Evolutionary conservation across 768 basidiomycete genomes (phyloP).

Genomic region (Tephrocybe sp.): DNA sequence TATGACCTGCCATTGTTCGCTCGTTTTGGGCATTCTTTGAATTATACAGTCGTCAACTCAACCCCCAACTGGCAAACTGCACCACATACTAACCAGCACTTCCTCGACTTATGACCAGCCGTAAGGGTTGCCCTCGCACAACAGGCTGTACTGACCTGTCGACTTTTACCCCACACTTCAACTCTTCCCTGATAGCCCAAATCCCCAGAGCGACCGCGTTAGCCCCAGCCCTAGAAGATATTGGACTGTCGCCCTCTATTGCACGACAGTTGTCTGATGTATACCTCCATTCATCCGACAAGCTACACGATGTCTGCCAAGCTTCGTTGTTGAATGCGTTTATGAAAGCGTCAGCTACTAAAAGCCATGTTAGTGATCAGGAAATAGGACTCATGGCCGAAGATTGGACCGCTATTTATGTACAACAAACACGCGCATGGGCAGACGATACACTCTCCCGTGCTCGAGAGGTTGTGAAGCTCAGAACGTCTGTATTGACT

Average conservation of each 20-base stretch:
- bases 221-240: neutral
- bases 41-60: too few species aligned
- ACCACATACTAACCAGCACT: too few species aligned
- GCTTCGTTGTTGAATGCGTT: conserved; percentile 3
- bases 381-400: neutral
- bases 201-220: conserved; percentile 4
- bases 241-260: neutral
- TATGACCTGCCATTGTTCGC: too few species aligned
- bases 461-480: conserved; percentile 2
- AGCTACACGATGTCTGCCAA: conserved; percentile 5
- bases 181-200: neutral
- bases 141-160: neutral
- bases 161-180: too few species aligned
- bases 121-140: too few species aligned
- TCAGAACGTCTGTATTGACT: neutral
- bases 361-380: neutral
- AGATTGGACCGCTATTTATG: neutral
- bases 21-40: too few species aligned
- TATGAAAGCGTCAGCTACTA: neutral
- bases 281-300: conserved; percentile 4
- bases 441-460: conserved; percentile 2
- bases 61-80: too few species aligned
- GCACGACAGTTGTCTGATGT: conserved; percentile 1
- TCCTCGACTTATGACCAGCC: too few species aligned
- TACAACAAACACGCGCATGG: conserved; percentile 4